Percentiles rank a stretch among this genome's conserved stretches.
Conservation (phyloP, 495 filamentous ascomycete genomes). For the Penicillium paxilli region DNA sequence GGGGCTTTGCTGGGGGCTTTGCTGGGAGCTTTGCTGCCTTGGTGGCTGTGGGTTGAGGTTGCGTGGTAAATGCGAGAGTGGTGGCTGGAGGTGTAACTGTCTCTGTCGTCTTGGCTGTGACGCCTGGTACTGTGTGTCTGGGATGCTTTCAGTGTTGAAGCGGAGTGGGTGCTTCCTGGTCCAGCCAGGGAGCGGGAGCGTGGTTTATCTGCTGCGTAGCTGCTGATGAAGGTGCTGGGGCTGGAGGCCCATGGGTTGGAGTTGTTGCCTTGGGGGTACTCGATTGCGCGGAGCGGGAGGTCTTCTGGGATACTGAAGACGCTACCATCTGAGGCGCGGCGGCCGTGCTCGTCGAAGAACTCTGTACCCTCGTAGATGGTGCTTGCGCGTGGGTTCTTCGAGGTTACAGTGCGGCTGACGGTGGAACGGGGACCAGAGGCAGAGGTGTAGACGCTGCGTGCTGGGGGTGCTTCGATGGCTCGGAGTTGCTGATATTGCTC, state of each 20-base stretch:
- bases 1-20: background rate
- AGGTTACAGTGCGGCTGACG: constrained; percentile 31
- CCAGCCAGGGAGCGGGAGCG: constrained; percentile 23
- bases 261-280: constrained; percentile 34
- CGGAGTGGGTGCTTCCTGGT: constrained; percentile 36
- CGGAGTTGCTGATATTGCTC: constrained; percentile 21
- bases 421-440: constrained; percentile 32
- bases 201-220: constrained; percentile 36
- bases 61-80: constrained; percentile 19
- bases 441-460: constrained; percentile 37
- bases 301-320: constrained; percentile 36
- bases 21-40: background rate
- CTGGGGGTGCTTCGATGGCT: constrained; percentile 46
- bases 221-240: constrained; percentile 43
- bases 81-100: constrained; percentile 16
- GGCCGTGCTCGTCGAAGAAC: constrained; percentile 36
- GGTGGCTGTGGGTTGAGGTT: background rate
- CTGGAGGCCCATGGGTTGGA: constrained; percentile 32
- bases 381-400: constrained; percentile 43
- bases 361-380: constrained; percentile 46
- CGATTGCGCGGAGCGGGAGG: constrained; percentile 42
- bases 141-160: constrained; percentile 47
- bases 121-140: constrained; percentile 24
- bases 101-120: constrained; percentile 13
- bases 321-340: constrained; percentile 40